phyloP scores from a whole-genome alignment of 176 grass and related monocot species.

The Raddia distichophylla region DNA sequence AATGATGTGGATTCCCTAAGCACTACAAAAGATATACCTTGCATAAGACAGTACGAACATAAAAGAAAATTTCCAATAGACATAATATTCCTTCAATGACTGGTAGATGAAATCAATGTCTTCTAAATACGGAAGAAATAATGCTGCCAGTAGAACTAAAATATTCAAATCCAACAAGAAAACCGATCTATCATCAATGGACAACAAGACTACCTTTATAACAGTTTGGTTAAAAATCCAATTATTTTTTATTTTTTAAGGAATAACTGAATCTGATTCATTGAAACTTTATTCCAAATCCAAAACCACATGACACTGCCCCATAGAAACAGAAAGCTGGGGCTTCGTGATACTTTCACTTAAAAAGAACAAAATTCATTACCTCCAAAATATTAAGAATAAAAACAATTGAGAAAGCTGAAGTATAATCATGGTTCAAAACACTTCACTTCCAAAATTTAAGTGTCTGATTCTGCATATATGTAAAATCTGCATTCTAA shows the following conservation, averaged over 20 bases:
- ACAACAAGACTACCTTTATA: conserved; percentile 23
- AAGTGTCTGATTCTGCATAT: neutral
- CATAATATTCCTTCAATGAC: conserved; percentile 6
- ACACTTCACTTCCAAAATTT: neutral
- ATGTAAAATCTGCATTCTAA: neutral
- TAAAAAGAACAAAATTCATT: neutral
- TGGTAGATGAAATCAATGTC: neutral
- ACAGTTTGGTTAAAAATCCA: conserved; percentile 19
- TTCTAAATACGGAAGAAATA: conserved; percentile 10
- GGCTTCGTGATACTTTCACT: neutral
- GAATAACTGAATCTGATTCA: conserved; percentile 46
- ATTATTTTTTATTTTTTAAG: conserved; percentile 38
- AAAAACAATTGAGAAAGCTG: neutral
- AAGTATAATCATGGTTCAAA: conserved; percentile 13
- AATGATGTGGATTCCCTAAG: neutral
- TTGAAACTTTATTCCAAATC: conserved; percentile 40
- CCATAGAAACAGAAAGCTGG: neutral
- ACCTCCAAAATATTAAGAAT: neutral
- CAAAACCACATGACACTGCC: neutral
- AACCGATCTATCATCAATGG: conserved; percentile 13
- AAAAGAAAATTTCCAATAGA: neutral
- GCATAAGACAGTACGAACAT: neutral
- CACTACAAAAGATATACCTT: neutral
- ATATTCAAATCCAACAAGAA: conserved; percentile 5
- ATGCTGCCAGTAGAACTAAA: neutral